Evolutionary conservation across 768 basidiomycete genomes (phyloP).

Genomic region (Leucocoprinus birnbaumii): DNA sequence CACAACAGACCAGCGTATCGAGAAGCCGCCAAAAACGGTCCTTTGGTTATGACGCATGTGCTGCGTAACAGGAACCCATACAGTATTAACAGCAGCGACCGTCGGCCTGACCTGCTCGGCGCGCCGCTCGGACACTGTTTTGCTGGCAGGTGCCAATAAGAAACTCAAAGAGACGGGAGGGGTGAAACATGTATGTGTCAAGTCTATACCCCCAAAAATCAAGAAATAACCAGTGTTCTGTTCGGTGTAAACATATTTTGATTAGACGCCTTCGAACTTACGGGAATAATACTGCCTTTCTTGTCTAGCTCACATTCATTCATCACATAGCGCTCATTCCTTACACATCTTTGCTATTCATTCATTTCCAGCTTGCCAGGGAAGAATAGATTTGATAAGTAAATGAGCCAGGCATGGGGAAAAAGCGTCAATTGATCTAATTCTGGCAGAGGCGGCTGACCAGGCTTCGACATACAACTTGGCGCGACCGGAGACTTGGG

Average conservation of each 20-base stretch:
- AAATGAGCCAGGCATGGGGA: not conserved
- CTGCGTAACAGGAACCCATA: no score
- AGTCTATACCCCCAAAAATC: conserved; percentile 3
- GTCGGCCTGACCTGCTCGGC: no score
- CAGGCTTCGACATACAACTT: not conserved
- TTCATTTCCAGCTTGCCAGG: not conserved
- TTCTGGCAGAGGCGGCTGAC: not conserved
- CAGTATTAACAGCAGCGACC: no score
- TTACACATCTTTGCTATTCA: not conserved
- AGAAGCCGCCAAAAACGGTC: no score
- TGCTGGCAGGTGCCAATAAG: not conserved
- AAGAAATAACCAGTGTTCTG: not conserved
- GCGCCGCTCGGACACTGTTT: not conserved
- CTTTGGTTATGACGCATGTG: no score
- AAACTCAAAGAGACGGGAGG: not conserved
- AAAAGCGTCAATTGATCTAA: not conserved
- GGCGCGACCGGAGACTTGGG: not conserved
- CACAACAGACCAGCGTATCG: no score
- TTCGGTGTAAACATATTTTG: not conserved
- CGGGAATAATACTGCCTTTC: conserved; percentile 11
- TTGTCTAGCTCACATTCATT: not conserved
- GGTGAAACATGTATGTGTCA: not conserved
- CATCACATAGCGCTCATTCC: not conserved
- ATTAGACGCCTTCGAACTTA: not conserved
- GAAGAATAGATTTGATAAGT: not conserved